Conservation (phyloP, 306 rosid genomes). For the Inga laurina region DNA sequence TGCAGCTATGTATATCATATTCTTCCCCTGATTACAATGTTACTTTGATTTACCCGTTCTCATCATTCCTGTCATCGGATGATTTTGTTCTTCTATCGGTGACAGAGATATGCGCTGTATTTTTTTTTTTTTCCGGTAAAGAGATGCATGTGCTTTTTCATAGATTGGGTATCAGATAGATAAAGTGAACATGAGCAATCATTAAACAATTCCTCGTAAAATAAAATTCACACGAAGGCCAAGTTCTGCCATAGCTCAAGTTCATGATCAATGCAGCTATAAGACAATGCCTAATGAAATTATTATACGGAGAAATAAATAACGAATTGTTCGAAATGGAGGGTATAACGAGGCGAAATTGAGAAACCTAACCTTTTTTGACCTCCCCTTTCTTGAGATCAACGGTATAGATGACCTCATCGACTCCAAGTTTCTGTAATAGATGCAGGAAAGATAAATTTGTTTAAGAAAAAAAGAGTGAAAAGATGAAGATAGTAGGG, state of each 20-base stretch:
- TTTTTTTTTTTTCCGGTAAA: neutral
- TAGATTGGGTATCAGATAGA: neutral
- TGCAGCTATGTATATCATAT: neutral
- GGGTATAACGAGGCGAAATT: neutral
- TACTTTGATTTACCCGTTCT: neutral
- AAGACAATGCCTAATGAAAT: neutral
- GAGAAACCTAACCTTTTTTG: slow-evolving; percentile 56
- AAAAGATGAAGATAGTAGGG: neutral
- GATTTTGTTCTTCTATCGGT: neutral
- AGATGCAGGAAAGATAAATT: neutral
- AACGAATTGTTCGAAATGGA: neutral
- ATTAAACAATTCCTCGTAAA: neutral
- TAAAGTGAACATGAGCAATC: neutral
- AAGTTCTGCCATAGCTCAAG: neutral
- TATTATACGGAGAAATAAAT: neutral
- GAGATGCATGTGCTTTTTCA: neutral
- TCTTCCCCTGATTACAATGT: neutral
- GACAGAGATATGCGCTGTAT: neutral
- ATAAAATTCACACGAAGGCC: neutral
- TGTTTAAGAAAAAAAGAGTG: neutral
- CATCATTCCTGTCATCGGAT: neutral
- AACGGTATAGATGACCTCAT: slow-evolving; percentile 71
- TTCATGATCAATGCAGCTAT: neutral
- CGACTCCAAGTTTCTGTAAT: slow-evolving; percentile 76
- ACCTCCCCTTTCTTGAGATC: slow-evolving; percentile 94